A percentile compares a stretch with the other conserved stretches of the same genome.
Conservation (phyloP, 2,329 filamentous ascomycete species). For the Colletotrichum truncatum region DNA sequence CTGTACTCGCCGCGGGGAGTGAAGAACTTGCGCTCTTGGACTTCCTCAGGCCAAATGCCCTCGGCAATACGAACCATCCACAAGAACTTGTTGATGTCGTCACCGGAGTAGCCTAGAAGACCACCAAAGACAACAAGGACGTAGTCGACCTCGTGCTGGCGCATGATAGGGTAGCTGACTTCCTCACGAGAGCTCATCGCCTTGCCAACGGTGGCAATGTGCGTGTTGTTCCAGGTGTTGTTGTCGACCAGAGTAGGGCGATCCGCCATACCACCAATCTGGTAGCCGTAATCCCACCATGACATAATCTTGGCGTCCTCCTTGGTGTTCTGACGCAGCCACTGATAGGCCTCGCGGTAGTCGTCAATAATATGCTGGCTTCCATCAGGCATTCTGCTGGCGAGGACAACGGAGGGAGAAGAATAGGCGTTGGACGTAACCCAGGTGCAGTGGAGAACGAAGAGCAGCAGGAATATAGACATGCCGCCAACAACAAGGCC, state of each 20-base stretch:
- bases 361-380: constrained; percentile 99
- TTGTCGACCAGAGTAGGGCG: constrained; percentile 97
- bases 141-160: constrained; percentile 98
- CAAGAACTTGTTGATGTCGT: constrained; percentile 99
- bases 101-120: constrained; percentile 94
- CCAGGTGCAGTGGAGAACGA: constrained; percentile 98
- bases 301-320: constrained; percentile 98
- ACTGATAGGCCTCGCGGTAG: constrained; percentile 99
- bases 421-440: constrained; percentile 99
- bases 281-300: constrained; percentile 99
- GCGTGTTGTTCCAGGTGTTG: constrained; percentile 99
- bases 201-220: constrained; percentile 98
- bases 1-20: constrained; percentile 93
- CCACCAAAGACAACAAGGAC: constrained; percentile 98
- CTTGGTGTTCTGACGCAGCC: constrained; percentile 96
- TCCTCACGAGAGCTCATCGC: constrained; percentile 98
- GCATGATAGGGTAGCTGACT: constrained; percentile 98
- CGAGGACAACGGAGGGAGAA: constrained; percentile 95
- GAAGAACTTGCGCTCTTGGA: constrained; percentile 97
- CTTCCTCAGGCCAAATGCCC: constrained; percentile 99
- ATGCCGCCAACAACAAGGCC: constrained; percentile 76
- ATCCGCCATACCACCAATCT: constrained; percentile 99
- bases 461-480: constrained; percentile 85
- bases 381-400: constrained; percentile 90
- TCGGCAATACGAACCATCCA: constrained; percentile 99